Evolutionary conservation across 306 rosid species (phyloP).

Genomic region (Begonia masoniana): DNA sequence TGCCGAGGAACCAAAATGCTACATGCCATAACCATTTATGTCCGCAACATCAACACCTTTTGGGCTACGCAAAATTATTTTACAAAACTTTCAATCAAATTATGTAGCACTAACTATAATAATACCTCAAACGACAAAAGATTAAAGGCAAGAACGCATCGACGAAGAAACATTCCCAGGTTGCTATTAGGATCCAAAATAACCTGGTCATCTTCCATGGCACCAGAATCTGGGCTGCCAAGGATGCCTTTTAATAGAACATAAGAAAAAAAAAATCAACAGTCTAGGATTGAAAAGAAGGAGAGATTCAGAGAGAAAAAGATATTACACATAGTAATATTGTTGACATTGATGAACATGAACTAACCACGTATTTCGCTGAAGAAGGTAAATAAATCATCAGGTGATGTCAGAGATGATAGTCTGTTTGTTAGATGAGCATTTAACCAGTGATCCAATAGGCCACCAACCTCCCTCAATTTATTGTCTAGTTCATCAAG

Average conservation of each 20-base stretch:
- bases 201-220: conserved; percentile 63
- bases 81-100: too few relatives aligned
- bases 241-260: conserved; percentile 47
- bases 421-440: conserved; percentile 56
- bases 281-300: background rate
- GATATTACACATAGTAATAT: background rate
- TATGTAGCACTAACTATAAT: background rate
- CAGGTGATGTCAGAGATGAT: conserved; percentile 62
- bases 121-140: conserved; percentile 75
- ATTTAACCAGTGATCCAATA: conserved; percentile 34
- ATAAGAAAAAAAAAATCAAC: background rate
- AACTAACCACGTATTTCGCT: conserved; percentile 67
- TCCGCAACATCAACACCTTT: too few relatives aligned
- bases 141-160: conserved; percentile 81
- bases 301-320: background rate
- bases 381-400: conserved; percentile 81
- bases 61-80: too few relatives aligned
- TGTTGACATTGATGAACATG: conserved; percentile 1
- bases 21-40: too few relatives aligned
- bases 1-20: too few relatives aligned
- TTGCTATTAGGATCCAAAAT: conserved; percentile 74
- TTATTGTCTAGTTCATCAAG: conserved; percentile 66
- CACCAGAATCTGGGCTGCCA: conserved; percentile 60
- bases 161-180: conserved; percentile 78
- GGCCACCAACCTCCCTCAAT: conserved; percentile 50